Evolutionary conservation across 1,139 yeast genomes (phyloP).

Genomic region (Lodderomyces oxycetoniae): DNA sequence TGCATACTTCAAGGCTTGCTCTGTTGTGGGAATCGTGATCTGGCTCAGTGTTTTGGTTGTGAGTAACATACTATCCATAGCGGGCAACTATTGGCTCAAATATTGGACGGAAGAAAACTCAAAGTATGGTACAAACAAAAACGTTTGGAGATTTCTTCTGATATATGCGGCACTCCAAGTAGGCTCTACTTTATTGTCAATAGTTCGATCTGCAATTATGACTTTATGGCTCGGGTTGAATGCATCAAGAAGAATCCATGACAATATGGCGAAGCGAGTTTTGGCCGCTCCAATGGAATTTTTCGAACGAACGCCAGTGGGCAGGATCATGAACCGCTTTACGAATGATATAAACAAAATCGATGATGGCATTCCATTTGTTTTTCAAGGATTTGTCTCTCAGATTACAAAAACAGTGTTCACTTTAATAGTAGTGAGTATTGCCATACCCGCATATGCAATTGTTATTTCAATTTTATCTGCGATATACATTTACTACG

Average conservation of each 20-base stretch:
- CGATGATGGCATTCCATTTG: slow-evolving; percentile 24
- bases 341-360: slow-evolving; percentile 28
- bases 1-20: slow-evolving; percentile 29
- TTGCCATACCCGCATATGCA: slow-evolving; percentile 22
- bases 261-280: slow-evolving; percentile 25
- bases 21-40: slow-evolving; percentile 19
- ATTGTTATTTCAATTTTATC: slow-evolving; percentile 20
- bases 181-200: slow-evolving; percentile 21
- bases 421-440: slow-evolving; percentile 44
- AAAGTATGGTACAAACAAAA: slow-evolving; percentile 18
- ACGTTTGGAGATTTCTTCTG: slow-evolving; percentile 22
- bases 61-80: slow-evolving; percentile 20
- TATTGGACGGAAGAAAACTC: slow-evolving; percentile 31
- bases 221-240: slow-evolving; percentile 26
- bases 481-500: slow-evolving; percentile 27
- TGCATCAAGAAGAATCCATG: slow-evolving; percentile 28
- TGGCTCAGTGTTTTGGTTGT: slow-evolving; percentile 20
- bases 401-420: slow-evolving; percentile 40
- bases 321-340: slow-evolving; percentile 31
- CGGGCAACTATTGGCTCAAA: slow-evolving; percentile 26
- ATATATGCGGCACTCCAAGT: slow-evolving; percentile 23
- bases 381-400: slow-evolving; percentile 31
- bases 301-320: slow-evolving; percentile 34
- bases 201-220: slow-evolving; percentile 24
- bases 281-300: slow-evolving; percentile 32